phyloP scores from a whole-genome alignment of 2,329 filamentous ascomycete species.

The Aspergillus fumigatus region DNA sequence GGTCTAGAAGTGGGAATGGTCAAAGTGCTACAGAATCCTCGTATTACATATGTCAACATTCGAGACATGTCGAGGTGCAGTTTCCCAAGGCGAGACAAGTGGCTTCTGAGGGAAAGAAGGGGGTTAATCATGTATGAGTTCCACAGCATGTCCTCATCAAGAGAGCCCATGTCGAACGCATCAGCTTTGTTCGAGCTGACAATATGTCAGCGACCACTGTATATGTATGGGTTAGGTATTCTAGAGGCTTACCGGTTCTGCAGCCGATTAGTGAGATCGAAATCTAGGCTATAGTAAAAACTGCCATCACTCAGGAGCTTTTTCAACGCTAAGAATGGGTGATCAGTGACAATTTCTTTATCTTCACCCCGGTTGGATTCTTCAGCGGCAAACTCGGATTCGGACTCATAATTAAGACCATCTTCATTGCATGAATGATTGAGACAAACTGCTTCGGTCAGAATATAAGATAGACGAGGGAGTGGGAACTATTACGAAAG shows the following conservation, averaged over 20 bases:
- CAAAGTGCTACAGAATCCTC: conserved; percentile 85
- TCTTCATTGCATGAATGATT: conserved; percentile 84
- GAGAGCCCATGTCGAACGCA: conserved; percentile 84
- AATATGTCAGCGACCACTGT: conserved; percentile 13
- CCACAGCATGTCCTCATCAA: conserved; percentile 92
- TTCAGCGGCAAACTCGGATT: conserved; percentile 51
- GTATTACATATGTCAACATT: conserved; percentile 87
- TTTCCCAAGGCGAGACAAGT: conserved; percentile 70
- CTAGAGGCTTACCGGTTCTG: conserved; percentile 67
- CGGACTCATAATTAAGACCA: conserved; percentile 55
- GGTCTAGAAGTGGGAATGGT: conserved; percentile 73
- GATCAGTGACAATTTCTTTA: conserved; percentile 68
- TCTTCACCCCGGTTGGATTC: conserved; percentile 55
- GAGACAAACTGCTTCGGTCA: conserved; percentile 62
- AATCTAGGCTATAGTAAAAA: conserved; percentile 98
- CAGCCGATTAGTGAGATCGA: conserved; percentile 88
- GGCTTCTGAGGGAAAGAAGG: conserved; percentile 80
- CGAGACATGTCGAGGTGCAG: conserved; percentile 77
- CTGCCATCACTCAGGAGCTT: conserved; percentile 90
- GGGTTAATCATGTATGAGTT: conserved; percentile 98
- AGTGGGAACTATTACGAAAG: conserved; percentile 53
- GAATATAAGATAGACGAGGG: neutral
- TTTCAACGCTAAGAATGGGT: conserved; percentile 84
- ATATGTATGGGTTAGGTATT: conserved; percentile 6
- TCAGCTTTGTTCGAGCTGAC: conserved; percentile 66